Evolutionary conservation across 2,329 filamentous ascomycete species (phyloP).

Genomic region (Aspergillus fumigatus): DNA sequence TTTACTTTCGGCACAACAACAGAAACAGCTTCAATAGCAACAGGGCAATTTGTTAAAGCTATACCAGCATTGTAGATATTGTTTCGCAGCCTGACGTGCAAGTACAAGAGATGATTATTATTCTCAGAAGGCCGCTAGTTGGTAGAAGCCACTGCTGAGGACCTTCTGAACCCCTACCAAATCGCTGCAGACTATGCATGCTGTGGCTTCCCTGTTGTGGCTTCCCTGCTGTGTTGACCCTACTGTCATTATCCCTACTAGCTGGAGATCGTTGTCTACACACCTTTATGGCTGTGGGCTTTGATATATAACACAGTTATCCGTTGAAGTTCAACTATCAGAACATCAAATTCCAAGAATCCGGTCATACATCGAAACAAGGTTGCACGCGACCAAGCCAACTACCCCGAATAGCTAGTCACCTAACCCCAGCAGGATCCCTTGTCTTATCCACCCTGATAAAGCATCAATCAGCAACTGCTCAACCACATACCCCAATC

Average conservation of each 20-base stretch:
- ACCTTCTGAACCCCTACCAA: neutral
- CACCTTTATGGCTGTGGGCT: no score
- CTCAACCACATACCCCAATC: neutral
- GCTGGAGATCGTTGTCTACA: no score
- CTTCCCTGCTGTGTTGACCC: no score
- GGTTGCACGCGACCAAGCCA: neutral
- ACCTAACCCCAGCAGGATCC: neutral
- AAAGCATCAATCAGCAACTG: neutral
- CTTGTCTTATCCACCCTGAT: neutral
- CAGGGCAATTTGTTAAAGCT: no score
- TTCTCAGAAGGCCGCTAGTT: neutral
- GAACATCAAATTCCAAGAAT: neutral
- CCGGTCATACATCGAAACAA: neutral
- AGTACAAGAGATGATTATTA: neutral
- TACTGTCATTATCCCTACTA: no score
- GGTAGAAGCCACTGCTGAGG: neutral
- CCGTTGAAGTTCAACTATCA: neutral
- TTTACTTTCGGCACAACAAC: no score
- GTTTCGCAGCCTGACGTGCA: neutral
- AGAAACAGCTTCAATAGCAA: no score
- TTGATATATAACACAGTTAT: neutral
- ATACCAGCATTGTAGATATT: neutral
- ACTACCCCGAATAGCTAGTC: neutral
- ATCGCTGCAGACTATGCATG: neutral
- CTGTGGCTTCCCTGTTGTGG: no score